phyloP scores from a whole-genome alignment of 305 asterid species.

The Rubia balearica region DNA sequence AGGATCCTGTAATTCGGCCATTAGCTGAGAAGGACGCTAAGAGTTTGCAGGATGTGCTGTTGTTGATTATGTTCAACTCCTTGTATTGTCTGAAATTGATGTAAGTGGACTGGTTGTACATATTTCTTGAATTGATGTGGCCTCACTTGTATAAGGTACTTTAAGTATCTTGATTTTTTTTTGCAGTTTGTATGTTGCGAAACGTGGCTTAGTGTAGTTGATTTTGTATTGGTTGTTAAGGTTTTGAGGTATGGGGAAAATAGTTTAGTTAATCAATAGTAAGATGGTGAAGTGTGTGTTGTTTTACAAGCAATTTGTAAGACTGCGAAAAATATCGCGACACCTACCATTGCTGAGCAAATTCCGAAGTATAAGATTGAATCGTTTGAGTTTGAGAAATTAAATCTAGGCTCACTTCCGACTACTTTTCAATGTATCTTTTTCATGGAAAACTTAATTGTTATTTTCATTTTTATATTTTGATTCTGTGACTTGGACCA shows the following conservation, averaged over 20 bases:
- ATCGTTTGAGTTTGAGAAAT: slow-evolving; percentile 67
- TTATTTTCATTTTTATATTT: not conserved
- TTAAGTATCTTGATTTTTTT: slow-evolving; percentile 8
- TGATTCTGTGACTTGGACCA: not conserved
- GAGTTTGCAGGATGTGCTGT: slow-evolving; percentile 53
- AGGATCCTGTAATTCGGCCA: slow-evolving; percentile 81
- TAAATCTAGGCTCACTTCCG: slow-evolving; percentile 84
- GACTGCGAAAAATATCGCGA: slow-evolving; percentile 80
- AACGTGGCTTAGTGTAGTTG: not conserved
- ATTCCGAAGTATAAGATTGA: slow-evolving; percentile 88
- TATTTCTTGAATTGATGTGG: slow-evolving; percentile 55
- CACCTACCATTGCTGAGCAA: slow-evolving; percentile 89
- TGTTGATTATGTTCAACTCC: not conserved
- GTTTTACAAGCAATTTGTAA: slow-evolving; percentile 80
- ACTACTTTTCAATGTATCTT: slow-evolving; percentile 85
- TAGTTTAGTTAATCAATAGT: not conserved
- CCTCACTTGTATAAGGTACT: slow-evolving; percentile 88
- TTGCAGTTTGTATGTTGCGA: not conserved
- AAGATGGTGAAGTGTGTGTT: slow-evolving; percentile 1
- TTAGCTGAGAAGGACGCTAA: slow-evolving; percentile 70
- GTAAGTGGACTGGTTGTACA: slow-evolving; percentile 91
- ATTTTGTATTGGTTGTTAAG: not conserved
- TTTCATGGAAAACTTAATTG: not conserved
- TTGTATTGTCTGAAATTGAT: slow-evolving; percentile 8
- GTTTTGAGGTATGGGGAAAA: not conserved